Base-by-base conservation (phyloP, 208 protist genomes). In the Trypanosoma grayi region DNA sequence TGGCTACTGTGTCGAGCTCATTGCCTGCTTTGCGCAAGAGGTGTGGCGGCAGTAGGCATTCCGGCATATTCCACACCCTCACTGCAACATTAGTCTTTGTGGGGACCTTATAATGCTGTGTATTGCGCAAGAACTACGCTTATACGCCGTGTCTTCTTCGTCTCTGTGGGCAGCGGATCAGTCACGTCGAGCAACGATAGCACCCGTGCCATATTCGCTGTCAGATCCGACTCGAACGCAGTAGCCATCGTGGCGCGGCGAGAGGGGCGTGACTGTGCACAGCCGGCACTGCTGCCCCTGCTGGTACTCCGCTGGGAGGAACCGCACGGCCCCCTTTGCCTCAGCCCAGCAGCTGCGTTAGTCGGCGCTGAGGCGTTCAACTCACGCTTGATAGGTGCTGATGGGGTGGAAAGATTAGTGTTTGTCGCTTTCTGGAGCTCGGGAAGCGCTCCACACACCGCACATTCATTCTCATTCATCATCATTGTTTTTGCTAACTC, bases 401-500 rank as follows among this genome's bases (percentile, higher is more conserved):
- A n/a, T n/a, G 44, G 14, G 22, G 16, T 30, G 11, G 7, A n/a
- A 36, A 18, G 4, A 6, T 16, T 20, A 25, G n/a, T 28, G 4
- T n/a, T 40, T 16, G 14, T n/a, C 6, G 50, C 22, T 6, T 55
- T 39, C 20, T 39, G 31, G 24, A 27, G 33, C 4, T 47, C 44
- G 25, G 56, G 4, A 28, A 55, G 25, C 25, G 37, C 27, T 13
- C 85, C 86, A 50, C 87, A 94, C 33, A 94, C 82, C 9, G 78
- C 79, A 56, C 87, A 94, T 36, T 76, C 70, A 2, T 66, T 57
- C 43, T 82, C 84, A 27, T 76, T 69, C 39, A 72, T 70, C 34
- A 84, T 70, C 87, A 92, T 91, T 31, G 72, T 66, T 24, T 66
- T 57, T 3, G 83, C 87, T 0, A 80, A 68, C 10, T 75, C 71